These are phyloP conservation scores for Pezicula radicicola DNA, from an alignment of 2,329 filamentous ascomycete genomes.

Conservation along the genomic window DNA sequence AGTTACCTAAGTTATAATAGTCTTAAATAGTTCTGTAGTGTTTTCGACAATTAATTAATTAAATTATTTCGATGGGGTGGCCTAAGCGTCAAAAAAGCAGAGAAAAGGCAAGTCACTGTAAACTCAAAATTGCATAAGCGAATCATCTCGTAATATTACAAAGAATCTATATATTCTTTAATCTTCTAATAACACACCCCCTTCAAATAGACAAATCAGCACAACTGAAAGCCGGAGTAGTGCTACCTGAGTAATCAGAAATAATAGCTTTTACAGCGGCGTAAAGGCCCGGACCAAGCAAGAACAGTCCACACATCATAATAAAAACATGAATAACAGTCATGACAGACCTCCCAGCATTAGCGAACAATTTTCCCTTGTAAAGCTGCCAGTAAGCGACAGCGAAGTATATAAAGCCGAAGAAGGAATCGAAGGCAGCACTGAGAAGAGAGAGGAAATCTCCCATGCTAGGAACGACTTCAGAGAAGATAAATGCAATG, in stretches of 20 bases:
- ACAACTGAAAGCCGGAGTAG: conserved; percentile 46
- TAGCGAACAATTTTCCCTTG: conserved; percentile 34
- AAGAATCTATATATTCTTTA: too few relatives aligned
- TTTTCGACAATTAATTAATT: too few relatives aligned
- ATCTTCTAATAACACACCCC: not conserved
- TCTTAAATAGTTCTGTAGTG: too few relatives aligned
- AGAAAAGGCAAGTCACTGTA: too few relatives aligned
- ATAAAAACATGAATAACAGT: conserved; percentile 43
- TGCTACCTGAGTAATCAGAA: conserved; percentile 41
- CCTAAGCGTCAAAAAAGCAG: too few relatives aligned
- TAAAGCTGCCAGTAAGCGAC: conserved; percentile 45
- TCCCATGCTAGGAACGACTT: conserved; percentile 46
- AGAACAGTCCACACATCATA: conserved; percentile 42
- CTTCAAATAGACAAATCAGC: conserved; percentile 42
- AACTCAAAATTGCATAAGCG: too few relatives aligned
- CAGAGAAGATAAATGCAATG: conserved; percentile 43
- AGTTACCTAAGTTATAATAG: too few relatives aligned
- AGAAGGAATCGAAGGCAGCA: conserved; percentile 46
- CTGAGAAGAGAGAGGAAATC: conserved; percentile 46
- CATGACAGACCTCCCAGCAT: conserved; percentile 33
- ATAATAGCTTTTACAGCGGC: conserved; percentile 50
- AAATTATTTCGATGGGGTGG: too few relatives aligned
- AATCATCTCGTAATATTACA: too few relatives aligned
- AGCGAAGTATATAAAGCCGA: conserved; percentile 49
- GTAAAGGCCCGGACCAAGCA: conserved; percentile 49